phyloP scores from a whole-genome alignment of 2,329 filamentous ascomycete genomes.

The Neopestalotiopsis sp. region DNA sequence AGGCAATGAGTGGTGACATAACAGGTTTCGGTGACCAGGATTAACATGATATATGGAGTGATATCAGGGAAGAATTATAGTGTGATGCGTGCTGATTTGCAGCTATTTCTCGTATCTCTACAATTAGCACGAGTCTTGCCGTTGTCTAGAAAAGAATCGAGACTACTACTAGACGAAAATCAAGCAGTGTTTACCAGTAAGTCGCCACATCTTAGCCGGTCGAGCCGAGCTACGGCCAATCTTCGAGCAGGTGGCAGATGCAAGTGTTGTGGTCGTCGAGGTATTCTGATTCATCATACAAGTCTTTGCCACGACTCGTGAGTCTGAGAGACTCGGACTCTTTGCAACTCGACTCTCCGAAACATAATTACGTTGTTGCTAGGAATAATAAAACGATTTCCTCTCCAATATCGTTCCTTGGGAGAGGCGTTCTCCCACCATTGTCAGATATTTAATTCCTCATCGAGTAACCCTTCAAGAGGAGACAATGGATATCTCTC shows the following conservation, averaged over 20 bases:
- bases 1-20: neutral
- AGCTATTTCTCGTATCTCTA: neutral
- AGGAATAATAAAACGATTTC: no score
- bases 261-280: no score
- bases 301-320: no score
- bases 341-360: neutral
- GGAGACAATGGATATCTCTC: no score
- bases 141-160: neutral
- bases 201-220: neutral
- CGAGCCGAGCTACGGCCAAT: neutral
- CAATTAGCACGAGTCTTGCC: neutral
- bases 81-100: neutral
- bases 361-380: neutral
- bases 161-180: neutral
- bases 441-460: no score
- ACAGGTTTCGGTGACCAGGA: neutral
- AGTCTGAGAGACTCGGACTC: neutral
- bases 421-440: no score
- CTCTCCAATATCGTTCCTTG: no score
- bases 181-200: neutral
- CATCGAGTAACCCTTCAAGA: no score
- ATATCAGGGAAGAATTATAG: neutral
- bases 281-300: no score
- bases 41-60: neutral
- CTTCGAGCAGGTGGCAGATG: neutral